phyloP scores from a whole-genome alignment of 139 green algal genomes.

The Chlamydomonas sp. region DNA sequence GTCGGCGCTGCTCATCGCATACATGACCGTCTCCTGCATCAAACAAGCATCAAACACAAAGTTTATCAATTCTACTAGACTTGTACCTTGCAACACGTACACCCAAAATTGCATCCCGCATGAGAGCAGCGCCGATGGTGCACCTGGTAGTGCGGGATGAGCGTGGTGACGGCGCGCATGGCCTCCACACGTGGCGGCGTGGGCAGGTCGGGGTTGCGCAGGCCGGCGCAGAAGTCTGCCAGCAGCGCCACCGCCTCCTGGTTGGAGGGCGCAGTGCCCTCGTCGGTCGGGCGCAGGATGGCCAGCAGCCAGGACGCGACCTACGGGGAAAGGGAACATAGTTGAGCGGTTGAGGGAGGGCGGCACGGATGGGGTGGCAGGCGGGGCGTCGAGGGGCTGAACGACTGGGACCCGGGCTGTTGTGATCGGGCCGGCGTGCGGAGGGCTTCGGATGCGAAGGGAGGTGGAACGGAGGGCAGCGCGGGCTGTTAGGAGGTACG shows the following conservation, averaged over 20 bases:
- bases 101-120: no score
- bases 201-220: constrained; percentile 70
- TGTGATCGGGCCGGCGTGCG: no score
- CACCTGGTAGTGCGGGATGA: constrained; percentile 73
- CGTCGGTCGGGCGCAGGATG: constrained; percentile 26
- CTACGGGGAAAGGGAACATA: background rate
- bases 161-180: constrained; percentile 72
- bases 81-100: background rate
- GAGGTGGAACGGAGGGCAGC: background rate
- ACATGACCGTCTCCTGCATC: constrained; percentile 43
- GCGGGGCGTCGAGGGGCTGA: no score
- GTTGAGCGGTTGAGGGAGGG: no score
- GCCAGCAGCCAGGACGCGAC: constrained; percentile 34
- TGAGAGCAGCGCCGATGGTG: background rate
- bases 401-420: no score
- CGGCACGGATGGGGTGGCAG: no score
- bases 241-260: constrained; percentile 73
- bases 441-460: no score
- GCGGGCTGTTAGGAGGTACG: background rate
- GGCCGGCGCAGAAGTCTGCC: constrained; percentile 68
- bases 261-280: constrained; percentile 57
- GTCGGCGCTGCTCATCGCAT: constrained; percentile 37
- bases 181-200: constrained; percentile 57
- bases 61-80: background rate
- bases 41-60: background rate